These are phyloP conservation scores for Candida chauliodis DNA, from an alignment of 805 yeast genomes.

Conservation along the genomic window DNA sequence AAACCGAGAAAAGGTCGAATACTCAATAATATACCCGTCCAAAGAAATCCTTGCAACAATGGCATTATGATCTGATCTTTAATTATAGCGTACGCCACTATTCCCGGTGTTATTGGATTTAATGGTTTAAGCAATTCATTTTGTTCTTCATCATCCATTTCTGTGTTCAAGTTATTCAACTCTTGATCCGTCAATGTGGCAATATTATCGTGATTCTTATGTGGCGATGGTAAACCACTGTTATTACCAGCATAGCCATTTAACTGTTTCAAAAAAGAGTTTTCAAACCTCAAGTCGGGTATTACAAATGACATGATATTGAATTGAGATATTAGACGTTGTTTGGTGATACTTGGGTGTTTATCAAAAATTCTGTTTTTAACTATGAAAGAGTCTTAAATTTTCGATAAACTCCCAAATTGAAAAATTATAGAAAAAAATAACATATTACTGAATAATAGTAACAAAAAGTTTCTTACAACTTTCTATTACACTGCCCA, in stretches of 20 bases:
- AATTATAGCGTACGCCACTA: constrained; percentile 46
- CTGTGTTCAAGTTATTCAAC: constrained; percentile 15
- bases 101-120: constrained; percentile 40
- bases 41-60: constrained; percentile 48
- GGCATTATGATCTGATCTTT: constrained; percentile 55
- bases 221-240: background rate
- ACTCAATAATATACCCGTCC: constrained; percentile 38
- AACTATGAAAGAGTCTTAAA: no score
- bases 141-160: constrained; percentile 14
- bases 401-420: background rate
- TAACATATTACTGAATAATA: background rate
- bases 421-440: background rate
- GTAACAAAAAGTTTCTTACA: constrained; percentile 1
- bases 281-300: constrained; percentile 70
- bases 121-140: constrained; percentile 21
- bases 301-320: constrained; percentile 16
- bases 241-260: constrained; percentile 24
- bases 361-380: constrained; percentile 12
- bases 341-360: no score
- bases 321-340: no score
- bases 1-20: constrained; percentile 32
- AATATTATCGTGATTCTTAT: background rate
- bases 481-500: no score
- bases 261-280: constrained; percentile 45
- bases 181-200: constrained; percentile 17